These are phyloP conservation scores for Cladosporium halotolerans DNA, from an alignment of 2,329 filamentous ascomycete species.

Conservation along the genomic window DNA sequence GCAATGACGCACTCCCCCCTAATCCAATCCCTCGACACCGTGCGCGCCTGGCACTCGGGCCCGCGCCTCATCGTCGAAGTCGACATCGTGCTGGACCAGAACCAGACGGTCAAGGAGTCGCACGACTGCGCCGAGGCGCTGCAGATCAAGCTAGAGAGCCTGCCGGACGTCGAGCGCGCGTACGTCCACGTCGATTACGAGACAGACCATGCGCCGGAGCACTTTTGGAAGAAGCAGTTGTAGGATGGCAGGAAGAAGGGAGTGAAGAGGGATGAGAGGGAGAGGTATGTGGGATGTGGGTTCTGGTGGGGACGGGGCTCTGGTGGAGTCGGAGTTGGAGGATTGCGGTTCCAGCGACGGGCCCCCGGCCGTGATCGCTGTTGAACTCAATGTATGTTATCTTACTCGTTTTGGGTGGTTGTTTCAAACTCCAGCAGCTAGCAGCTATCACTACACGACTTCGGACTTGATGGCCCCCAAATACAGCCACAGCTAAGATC, in stretches of 20 bases:
- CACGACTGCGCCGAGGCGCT: slow-evolving; percentile 92
- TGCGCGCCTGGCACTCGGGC: slow-evolving; percentile 86
- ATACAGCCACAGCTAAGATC: too few species aligned
- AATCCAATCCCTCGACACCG: slow-evolving; percentile 86
- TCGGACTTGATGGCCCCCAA: too few species aligned
- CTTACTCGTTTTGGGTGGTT: too few species aligned
- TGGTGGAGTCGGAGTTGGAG: not conserved
- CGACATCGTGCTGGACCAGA: slow-evolving; percentile 85
- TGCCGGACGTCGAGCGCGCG: slow-evolving; percentile 86
- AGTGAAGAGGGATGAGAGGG: not conserved
- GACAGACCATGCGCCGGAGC: slow-evolving; percentile 90
- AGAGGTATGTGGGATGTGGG: not conserved
- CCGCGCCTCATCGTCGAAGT: slow-evolving; percentile 89
- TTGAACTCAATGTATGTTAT: too few species aligned
- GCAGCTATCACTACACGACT: too few species aligned
- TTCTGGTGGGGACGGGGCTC: not conserved
- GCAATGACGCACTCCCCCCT: slow-evolving; percentile 77
- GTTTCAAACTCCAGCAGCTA: too few species aligned
- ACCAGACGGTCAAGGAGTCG: slow-evolving; percentile 65
- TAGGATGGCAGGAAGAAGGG: slow-evolving; percentile 26
- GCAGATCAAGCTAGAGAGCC: slow-evolving; percentile 85
- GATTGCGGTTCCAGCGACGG: not conserved
- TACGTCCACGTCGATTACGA: slow-evolving; percentile 98
- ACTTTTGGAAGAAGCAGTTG: slow-evolving; percentile 61
- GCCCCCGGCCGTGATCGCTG: too few species aligned